Percentiles rank a stretch among this genome's conserved stretches.
phyloP scores from a whole-genome alignment of 129 eudicot genomes.

The Erigeron canadensis region DNA sequence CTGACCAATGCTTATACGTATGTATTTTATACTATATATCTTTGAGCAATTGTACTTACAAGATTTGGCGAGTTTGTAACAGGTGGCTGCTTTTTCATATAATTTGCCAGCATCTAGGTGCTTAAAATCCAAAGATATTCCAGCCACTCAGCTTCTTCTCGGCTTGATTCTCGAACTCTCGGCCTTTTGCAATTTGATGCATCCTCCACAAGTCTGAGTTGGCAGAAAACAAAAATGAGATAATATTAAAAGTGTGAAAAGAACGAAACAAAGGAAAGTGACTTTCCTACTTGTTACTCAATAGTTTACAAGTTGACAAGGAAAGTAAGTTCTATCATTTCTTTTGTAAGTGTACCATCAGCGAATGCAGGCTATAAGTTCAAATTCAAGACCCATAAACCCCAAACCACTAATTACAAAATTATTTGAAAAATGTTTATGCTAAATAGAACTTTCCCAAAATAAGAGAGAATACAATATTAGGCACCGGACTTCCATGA shows the following conservation, averaged over 20 bases:
- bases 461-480: too few species aligned
- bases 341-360: constrained; percentile 17
- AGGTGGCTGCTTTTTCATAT: constrained; percentile 72
- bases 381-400: neutral
- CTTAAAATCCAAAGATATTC: constrained; percentile 71
- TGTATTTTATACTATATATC: too few species aligned
- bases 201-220: constrained; percentile 32
- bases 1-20: neutral
- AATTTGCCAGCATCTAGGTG: constrained; percentile 77
- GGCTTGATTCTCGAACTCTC: constrained; percentile 71
- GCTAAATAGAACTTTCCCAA: too few species aligned
- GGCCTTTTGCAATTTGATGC: constrained; percentile 63
- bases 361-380: neutral
- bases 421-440: neutral
- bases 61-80: constrained; percentile 83
- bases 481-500: too few species aligned
- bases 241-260: constrained; percentile 3
- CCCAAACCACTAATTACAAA: neutral
- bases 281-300: neutral
- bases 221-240: neutral
- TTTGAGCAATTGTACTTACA: too few species aligned
- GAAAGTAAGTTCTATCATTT: neutral
- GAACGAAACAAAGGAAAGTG: neutral
- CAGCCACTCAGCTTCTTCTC: constrained; percentile 83
- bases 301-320: neutral